A percentile compares a stretch with the other conserved stretches of the same genome.
Conservation (phyloP, 805 yeast genomes). For the Kazachstania psychrophila region DNA sequence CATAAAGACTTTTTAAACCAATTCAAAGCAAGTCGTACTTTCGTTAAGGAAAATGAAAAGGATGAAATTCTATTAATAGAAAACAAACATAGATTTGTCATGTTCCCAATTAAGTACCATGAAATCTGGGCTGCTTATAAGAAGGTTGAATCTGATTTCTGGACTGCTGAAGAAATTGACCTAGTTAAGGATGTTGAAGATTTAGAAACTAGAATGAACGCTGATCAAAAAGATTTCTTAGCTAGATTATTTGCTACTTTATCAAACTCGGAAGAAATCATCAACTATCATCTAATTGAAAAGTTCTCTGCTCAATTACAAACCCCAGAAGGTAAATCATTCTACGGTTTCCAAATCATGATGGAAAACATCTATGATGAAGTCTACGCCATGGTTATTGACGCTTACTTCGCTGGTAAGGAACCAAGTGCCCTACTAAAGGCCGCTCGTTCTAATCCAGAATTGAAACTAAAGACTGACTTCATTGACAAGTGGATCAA, state of each 20-base stretch:
- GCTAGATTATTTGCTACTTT: slow-evolving; percentile 92
- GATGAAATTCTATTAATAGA: slow-evolving; percentile 83
- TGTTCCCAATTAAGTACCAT: slow-evolving; percentile 93
- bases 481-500: slow-evolving; percentile 96
- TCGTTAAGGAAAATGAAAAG: slow-evolving; percentile 62
- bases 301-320: slow-evolving; percentile 95
- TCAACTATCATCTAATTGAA: slow-evolving; percentile 91
- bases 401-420: slow-evolving; percentile 89
- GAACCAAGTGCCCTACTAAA: slow-evolving; percentile 81
- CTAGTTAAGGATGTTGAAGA: slow-evolving; percentile 79
- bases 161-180: slow-evolving; percentile 99
- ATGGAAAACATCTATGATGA: slow-evolving; percentile 98
- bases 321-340: slow-evolving; percentile 93
- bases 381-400: slow-evolving; percentile 87
- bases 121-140: slow-evolving; percentile 98
- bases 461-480: slow-evolving; percentile 88
- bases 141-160: slow-evolving; percentile 96
- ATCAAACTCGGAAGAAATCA: slow-evolving; percentile 95
- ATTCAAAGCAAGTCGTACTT: slow-evolving; percentile 58
- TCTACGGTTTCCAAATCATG: slow-evolving; percentile 98
- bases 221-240: slow-evolving; percentile 82
- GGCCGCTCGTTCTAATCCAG: slow-evolving; percentile 86
- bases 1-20: slow-evolving; percentile 48
- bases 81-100: slow-evolving; percentile 81
- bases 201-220: slow-evolving; percentile 77